Percentiles rank a stretch among this genome's conserved stretches.
Conservation (phyloP, 257 asterid species). For the Solanum peruvianum region DNA sequence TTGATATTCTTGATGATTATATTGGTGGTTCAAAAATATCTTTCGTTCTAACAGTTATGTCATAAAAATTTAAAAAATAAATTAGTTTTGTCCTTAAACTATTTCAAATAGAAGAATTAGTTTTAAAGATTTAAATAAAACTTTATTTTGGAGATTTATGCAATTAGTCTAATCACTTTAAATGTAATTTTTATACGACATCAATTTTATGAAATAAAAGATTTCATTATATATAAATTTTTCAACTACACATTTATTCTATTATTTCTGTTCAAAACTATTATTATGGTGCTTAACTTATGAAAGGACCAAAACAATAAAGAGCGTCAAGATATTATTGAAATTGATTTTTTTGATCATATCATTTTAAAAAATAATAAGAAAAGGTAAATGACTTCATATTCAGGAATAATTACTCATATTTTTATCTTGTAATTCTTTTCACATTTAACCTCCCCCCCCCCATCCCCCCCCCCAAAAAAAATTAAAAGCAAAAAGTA, state of each 20-base stretch:
- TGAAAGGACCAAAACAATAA: background rate
- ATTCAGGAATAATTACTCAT: background rate
- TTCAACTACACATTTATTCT: too few species aligned
- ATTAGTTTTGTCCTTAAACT: background rate
- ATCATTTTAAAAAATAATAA: too few species aligned
- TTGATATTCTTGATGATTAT: rapidly evolving
- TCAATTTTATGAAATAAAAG: background rate
- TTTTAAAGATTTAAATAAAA: too few species aligned
- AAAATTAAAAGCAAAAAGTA: background rate
- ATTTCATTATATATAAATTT: too few species aligned
- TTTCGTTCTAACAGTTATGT: background rate
- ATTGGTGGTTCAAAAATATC: too few species aligned
- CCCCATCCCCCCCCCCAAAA: too few species aligned
- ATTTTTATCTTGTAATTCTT: too few species aligned
- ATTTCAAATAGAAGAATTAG: background rate
- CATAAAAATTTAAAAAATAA: too few species aligned
- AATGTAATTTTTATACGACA: too few species aligned
- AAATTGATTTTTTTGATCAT: too few species aligned
- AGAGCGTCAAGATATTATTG: background rate
- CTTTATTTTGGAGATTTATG: background rate
- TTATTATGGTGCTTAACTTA: background rate
- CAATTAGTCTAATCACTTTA: background rate
- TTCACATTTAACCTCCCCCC: background rate
- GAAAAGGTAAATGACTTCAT: background rate
- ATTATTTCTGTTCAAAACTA: background rate